Base-by-base conservation (phyloP, 2,329 filamentous ascomycete species). In the Alternaria rosae region DNA sequence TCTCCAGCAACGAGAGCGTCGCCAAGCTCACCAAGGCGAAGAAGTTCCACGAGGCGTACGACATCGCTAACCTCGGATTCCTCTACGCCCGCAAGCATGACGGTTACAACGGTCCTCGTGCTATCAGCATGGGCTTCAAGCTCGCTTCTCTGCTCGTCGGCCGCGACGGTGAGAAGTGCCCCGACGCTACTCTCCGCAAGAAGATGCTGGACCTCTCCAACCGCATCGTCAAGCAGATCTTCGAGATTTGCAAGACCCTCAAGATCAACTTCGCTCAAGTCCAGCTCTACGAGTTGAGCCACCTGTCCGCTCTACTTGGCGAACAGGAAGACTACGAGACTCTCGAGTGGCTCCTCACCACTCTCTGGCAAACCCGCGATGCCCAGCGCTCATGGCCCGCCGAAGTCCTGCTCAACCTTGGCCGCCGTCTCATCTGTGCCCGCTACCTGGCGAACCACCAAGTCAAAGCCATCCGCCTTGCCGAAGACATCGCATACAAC, bases 401-500 rank as follows among this genome's bases (percentile, higher is more conserved):
- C 21, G 60, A 65, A 21, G 82, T 83, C 4, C 78, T 86, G 20
- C 81, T 86, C 59, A 81, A 81, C 69, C 83, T 86, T 26, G 85
- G 85, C n/a, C 83, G 82, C 43, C 80, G 82, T 12, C 83, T 86
- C 51, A 83, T 86, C 52, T 82, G 83, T 69, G 83, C 83, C 2
- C 83, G 84, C 51, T 86, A 85, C 76, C 81, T 83, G 43, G 81
- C 82, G 30, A 81, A 81, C 42, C 76, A 82, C 47, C 79, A 82
- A 45, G 75, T 81, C 62, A 76, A 76, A 21, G 74, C 75, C 6
- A 75, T 78, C 52, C 69, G 70, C 11, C 81, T 87, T 2, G 83
- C 81, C 72, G 85, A 85, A 68, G 83, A 85, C 69, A 85, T 87
- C 59, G 83, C 82, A 41, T 87, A 87, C 78, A 87, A 87, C 69